Base-by-base conservation (phyloP, 345 rosid genomes). In the Syzygium jambos region DNA sequence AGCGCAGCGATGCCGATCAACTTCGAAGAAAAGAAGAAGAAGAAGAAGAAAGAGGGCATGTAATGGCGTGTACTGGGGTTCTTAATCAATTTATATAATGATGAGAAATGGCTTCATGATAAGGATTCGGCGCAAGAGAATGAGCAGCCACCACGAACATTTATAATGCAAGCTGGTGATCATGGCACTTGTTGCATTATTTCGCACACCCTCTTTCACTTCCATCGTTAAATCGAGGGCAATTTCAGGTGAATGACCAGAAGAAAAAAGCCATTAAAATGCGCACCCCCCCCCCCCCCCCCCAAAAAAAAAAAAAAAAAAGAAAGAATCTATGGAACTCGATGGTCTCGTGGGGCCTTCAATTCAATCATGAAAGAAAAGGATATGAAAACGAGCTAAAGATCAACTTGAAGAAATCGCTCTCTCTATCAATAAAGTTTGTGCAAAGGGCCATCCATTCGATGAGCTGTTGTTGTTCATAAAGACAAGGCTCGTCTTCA, bases 11-110 rank as follows among this genome's bases (percentile, higher is more conserved):
- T 5, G 13, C 11, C 25, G 46, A 9, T 68, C 13, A 34, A 17
- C 25, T 34, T 46, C 34, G 6, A n/a, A 0, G n/a, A 0, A 55
- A 5, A 27, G 11, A 56, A 19, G 2, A 29, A 7, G 0, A 1
- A 0, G 0, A 14, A 12, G 13, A 5, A 16, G 4, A 17, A 9
- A 34, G 17, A 23, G 22, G 34, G 43, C 23, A 30, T 16, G 2
- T 0, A 68, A 34, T 38, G 80, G 80, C 46, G 80, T 68, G 46
- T 68, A 25, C 80, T 68, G 9, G 46, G 11, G 25, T 68, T 73
- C 80, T 49, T 73, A 34, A 73, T 34, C 14, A 73, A 73, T 34
- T 19, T 9, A 19, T 13, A 73, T 19, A 19, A 73, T 73, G 80
- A 73, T 73, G 80, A 38, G 23, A 25, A 38, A 10, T 5, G 80